Evolutionary conservation across 2,329 filamentous ascomycete species (phyloP).

Genomic region (Trichoderma atroviride): DNA sequence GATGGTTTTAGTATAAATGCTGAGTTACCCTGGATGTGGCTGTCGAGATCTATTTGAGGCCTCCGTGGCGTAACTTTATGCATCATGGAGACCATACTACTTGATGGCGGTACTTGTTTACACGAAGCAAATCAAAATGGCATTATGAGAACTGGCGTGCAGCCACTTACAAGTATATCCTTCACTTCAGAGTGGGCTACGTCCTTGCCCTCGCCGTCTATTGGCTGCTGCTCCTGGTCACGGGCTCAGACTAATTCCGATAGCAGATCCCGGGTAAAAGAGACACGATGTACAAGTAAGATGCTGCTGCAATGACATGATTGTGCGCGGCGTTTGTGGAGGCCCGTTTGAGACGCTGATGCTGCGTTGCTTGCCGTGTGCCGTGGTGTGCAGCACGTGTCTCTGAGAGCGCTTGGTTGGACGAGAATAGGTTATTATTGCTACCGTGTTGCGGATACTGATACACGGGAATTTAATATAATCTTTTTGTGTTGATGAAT

Average conservation of each 20-base stretch:
- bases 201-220: neutral
- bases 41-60: neutral
- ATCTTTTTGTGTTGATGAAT: neutral
- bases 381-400: slow-evolving; percentile 5
- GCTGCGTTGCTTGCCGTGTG: neutral
- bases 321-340: neutral
- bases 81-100: neutral
- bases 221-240: slow-evolving; percentile 9
- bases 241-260: neutral
- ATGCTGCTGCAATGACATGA: slow-evolving; percentile 1
- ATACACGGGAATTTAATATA: too few species aligned
- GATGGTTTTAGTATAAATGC: neutral
- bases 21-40: neutral
- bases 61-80: neutral
- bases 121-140: neutral
- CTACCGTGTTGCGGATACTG: neutral
- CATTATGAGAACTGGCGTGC: neutral
- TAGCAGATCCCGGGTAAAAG: neutral
- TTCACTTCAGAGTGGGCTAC: neutral
- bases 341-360: neutral
- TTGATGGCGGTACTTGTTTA: too few species aligned
- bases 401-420: neutral
- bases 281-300: neutral
- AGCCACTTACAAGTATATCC: slow-evolving; percentile 15
- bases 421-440: too few species aligned